A percentile compares a stretch with the other conserved stretches of the same genome.
These are phyloP conservation scores for Neonectria sp. DNA, from an alignment of 2,329 filamentous ascomycete species.

Conservation along the genomic window DNA sequence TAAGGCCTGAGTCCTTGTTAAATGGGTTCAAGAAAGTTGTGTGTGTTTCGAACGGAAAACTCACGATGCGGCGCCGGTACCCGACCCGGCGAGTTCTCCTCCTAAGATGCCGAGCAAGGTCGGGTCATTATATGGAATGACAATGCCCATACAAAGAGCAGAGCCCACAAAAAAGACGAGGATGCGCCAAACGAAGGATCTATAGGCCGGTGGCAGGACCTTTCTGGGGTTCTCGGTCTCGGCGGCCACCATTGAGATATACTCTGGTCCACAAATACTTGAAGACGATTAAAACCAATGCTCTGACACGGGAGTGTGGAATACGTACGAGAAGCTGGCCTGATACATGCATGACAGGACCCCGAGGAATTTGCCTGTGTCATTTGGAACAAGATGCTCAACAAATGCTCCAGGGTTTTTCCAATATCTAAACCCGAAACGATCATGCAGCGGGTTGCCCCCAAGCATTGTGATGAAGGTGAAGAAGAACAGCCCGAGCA, in stretches of 20 bases:
- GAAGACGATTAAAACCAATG: neutral
- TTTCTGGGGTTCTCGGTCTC: conserved; percentile 61
- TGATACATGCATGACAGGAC: conserved; percentile 27
- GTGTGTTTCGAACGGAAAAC: neutral
- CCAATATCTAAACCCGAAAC: conserved; percentile 26
- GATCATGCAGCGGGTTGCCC: conserved; percentile 20
- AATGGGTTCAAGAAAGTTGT: too few species aligned
- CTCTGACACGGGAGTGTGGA: too few species aligned
- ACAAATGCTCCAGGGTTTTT: conserved; percentile 23
- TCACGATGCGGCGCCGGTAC: conserved; percentile 27
- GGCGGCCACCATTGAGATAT: conserved; percentile 27
- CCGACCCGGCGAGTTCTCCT: conserved; percentile 17
- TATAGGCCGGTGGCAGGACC: conserved; percentile 79
- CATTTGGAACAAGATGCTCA: conserved; percentile 15
- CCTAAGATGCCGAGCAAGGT: conserved; percentile 14
- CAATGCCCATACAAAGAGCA: conserved; percentile 29
- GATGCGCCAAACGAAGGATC: conserved; percentile 80
- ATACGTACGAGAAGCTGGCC: conserved; percentile 27
- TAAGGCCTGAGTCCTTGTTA: conserved; percentile 9
- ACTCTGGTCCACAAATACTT: conserved; percentile 27
- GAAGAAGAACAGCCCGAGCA: conserved; percentile 18
- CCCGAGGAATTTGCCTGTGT: conserved; percentile 14
- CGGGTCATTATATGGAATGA: conserved; percentile 23
- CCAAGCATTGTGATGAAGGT: conserved; percentile 29
- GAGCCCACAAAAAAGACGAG: conserved; percentile 79